These are phyloP conservation scores for Vaccinium corymbosum DNA, from an alignment of 148 eudicot species.

Conservation along the genomic window DNA sequence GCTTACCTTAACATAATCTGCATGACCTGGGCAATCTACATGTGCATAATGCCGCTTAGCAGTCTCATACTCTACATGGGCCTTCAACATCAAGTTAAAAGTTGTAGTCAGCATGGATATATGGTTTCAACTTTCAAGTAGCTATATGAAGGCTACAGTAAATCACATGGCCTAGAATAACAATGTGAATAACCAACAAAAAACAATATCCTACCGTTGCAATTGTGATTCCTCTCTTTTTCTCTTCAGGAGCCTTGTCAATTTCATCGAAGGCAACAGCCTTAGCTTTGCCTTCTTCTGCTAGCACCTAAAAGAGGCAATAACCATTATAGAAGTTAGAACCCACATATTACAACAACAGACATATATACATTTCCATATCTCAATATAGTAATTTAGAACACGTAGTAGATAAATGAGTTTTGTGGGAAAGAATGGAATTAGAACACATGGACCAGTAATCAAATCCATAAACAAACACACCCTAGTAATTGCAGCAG, in stretches of 20 bases:
- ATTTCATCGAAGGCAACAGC: constrained; percentile 96
- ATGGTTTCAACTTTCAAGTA: neutral
- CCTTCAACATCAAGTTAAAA: constrained; percentile 38
- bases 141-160: neutral
- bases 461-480: neutral
- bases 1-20: constrained; percentile 93
- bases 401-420: neutral
- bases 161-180: constrained; percentile 2
- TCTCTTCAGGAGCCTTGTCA: constrained; percentile 98
- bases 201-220: constrained; percentile 55
- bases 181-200: neutral
- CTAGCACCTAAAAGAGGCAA: constrained; percentile 51
- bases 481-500: constrained; percentile 96
- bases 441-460: neutral
- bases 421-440: neutral
- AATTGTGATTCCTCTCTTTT: constrained; percentile 88
- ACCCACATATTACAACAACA: neutral
- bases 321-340: neutral
- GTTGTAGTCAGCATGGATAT: neutral
- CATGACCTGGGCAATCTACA: constrained; percentile 98
- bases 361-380: neutral
- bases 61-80: constrained; percentile 99
- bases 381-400: neutral
- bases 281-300: constrained; percentile 88
- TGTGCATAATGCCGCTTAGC: constrained; percentile 85